Evolutionary conservation across 1,284 basidiomycete species (phyloP).

Genomic region (Sanguinoderma infundibulare): DNA sequence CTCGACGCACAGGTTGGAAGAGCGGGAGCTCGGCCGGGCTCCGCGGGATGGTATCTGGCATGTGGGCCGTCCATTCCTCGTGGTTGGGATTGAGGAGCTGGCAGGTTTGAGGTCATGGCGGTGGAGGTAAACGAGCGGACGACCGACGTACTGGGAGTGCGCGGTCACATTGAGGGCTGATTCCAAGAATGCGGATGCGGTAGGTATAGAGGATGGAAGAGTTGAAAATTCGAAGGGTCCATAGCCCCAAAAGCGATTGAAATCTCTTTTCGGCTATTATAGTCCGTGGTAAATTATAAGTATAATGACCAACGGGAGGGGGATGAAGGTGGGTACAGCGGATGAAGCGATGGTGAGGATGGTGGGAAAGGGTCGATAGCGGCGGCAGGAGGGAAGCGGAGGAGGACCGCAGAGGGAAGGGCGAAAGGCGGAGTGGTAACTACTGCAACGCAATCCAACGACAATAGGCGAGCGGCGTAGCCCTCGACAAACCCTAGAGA

Average conservation of each 20-base stretch:
- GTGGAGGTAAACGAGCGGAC: slow-evolving; percentile 8
- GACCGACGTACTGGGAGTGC: not conserved
- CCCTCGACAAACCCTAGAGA: slow-evolving; percentile 5
- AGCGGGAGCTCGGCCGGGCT: not conserved
- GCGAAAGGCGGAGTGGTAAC: slow-evolving; percentile 9
- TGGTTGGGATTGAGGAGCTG: not conserved
- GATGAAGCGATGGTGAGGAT: not conserved
- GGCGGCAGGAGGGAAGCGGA: slow-evolving; percentile 12
- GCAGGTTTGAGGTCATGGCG: not conserved
- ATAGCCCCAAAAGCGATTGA: slow-evolving; percentile 19
- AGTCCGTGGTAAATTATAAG: slow-evolving; percentile 27
- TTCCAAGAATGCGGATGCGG: not conserved
- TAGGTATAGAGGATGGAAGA: slow-evolving; percentile 2
- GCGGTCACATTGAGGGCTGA: not conserved
- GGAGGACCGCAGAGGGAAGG: slow-evolving; percentile 10
- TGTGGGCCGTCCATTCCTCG: not conserved
- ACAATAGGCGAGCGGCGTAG: not conserved
- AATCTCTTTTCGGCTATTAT: slow-evolving; percentile 25
- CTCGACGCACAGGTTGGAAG: not conserved
- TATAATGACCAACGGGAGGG: slow-evolving; percentile 23
- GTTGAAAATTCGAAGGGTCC: slow-evolving; percentile 19
- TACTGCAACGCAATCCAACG: slow-evolving; percentile 11
- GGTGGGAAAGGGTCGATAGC: slow-evolving; percentile 2
- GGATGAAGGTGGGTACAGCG: slow-evolving; percentile 2
- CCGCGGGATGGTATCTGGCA: not conserved